A percentile compares a stretch with the other conserved stretches of the same genome.
phyloP scores from a whole-genome alignment of 208 protist species.

The Wallacemonas sp. region DNA sequence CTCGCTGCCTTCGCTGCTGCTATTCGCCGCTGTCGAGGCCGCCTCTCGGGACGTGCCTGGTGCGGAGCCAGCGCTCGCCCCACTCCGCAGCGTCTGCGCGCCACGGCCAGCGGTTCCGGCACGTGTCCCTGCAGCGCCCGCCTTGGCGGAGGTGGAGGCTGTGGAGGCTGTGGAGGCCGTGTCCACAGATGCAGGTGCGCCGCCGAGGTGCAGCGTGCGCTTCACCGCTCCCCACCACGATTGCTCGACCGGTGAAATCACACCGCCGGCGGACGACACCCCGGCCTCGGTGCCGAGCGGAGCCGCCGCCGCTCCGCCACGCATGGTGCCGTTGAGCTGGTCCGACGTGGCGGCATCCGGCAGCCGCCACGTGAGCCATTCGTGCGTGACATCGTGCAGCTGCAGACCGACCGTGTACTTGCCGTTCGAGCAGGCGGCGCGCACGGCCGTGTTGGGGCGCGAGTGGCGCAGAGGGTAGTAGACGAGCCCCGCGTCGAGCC shows the following conservation, averaged over 20 bases:
- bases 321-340: neutral
- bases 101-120: no score
- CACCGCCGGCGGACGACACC: neutral
- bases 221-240: conserved; percentile 10
- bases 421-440: conserved; percentile 46
- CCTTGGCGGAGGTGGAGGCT: no score
- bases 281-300: neutral
- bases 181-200: no score
- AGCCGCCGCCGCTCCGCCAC: neutral
- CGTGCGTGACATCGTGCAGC: conserved; percentile 44
- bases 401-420: conserved; percentile 51
- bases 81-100: no score
- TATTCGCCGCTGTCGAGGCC: no score
- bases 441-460: conserved; percentile 34
- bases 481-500: conserved; percentile 58
- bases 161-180: no score
- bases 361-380: conserved; percentile 22
- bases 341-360: neutral
- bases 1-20: neutral
- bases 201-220: conserved; percentile 3
- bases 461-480: conserved; percentile 45
- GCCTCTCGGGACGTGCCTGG: no score
- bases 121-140: no score
- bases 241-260: neutral
- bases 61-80: no score